Conservation (phyloP, 306 rosid species). For the Cucurbita pepo region DNA sequence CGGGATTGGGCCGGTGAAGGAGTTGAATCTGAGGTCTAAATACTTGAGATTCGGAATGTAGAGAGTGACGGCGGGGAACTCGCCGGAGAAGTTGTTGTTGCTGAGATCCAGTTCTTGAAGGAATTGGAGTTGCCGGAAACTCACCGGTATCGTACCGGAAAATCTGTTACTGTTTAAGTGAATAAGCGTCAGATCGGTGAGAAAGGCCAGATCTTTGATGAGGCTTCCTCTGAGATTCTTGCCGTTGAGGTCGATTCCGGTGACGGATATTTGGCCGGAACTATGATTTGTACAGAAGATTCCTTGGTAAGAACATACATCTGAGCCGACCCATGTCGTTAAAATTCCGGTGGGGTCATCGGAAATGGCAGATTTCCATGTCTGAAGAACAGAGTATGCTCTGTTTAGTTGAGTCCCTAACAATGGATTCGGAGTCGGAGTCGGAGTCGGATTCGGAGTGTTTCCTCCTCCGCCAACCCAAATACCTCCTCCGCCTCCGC, state of each 20-base stretch:
- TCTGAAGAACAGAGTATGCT: conserved; percentile 71
- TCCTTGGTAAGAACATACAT: conserved; percentile 84
- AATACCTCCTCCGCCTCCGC: conserved; percentile 36
- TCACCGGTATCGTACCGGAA: conserved; percentile 49
- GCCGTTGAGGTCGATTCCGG: conserved; percentile 85
- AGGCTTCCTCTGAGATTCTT: conserved; percentile 70
- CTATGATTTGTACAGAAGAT: conserved; percentile 53
- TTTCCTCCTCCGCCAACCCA: conserved; percentile 56
- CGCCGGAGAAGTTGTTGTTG: conserved; percentile 73
- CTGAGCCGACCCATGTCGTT: conserved; percentile 51
- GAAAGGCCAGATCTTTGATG: conserved; percentile 55
- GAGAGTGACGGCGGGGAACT: conserved; percentile 44
- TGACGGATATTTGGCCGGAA: conserved; percentile 28
- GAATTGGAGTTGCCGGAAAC: conserved; percentile 36
- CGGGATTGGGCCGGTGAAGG: conserved; percentile 59
- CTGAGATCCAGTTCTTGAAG: conserved; percentile 82
- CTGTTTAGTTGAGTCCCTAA: conserved; percentile 25
- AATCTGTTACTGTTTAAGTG: conserved; percentile 85
- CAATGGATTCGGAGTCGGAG: conserved; percentile 21
- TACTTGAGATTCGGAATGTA: conserved; percentile 61
- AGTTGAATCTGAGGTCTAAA: conserved; percentile 79
- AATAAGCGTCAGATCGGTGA: conserved; percentile 51
- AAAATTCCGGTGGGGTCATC: conserved; percentile 65
- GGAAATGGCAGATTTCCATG: conserved; percentile 79
- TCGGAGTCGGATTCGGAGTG: conserved; percentile 19